Base-by-base conservation (phyloP, 352 stramenopile species). In the Phytophthora cryptogea region DNA sequence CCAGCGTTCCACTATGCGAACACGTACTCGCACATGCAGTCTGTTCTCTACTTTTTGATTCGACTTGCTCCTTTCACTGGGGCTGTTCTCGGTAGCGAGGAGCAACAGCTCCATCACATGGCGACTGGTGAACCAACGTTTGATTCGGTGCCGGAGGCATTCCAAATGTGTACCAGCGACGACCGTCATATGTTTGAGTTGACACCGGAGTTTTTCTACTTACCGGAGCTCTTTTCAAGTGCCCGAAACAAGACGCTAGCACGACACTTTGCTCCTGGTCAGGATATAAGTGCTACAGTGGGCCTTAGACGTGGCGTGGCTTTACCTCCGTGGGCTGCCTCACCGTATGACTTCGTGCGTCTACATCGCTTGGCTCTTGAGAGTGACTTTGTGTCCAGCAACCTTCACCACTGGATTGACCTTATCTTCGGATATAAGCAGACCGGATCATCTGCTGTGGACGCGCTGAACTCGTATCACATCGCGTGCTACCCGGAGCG, bases 381-480 rank as follows among this genome's bases (percentile, higher is more conserved):
- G 74, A 99, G 93, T 69, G 97, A 99, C 41, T 97, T 97, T 64
- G 97, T 99, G 1, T 99, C 96, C 36, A 88, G 76, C 52, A 89
- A 99, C 60, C 83, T 99, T 16, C 97, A 99, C 70, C 76, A 94
- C 70, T 99, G 98, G 98, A 97, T 99, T 31, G 97, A 99, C 80
- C 83, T 99, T 26, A 90, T 99, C 26, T 99, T 99, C 76, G 97
- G 97, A 0, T 98, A 86, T 75, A 98, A 99, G 51, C 98, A 99
- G 66, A 72, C 78, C 41, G 96, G 97, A 17, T 68, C 83, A 37
- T 67, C 74, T 9, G 93, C 97, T 0, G 80, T 96, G 16, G 79
- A 96, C 46, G 79, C 83, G 0, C 66, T 93, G 54, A 99, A 99
- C 55, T 72, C 98, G 20, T 99, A 98, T 68, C 83, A 96, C 47